These are phyloP conservation scores for Aureobasidium sp. DNA, from an alignment of 2,329 filamentous ascomycete species.

Conservation along the genomic window DNA sequence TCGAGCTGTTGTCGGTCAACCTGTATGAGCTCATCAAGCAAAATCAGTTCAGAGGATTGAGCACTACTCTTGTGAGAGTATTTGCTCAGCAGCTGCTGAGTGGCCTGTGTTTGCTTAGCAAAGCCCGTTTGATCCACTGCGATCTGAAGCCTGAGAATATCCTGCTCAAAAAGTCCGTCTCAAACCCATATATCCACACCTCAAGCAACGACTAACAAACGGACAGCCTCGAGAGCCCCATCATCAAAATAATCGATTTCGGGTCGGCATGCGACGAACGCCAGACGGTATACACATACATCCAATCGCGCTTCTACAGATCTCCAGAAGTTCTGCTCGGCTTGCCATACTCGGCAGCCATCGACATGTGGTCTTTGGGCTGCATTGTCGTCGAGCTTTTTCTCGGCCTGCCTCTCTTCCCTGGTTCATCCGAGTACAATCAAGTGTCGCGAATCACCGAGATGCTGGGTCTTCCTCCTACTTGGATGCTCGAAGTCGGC, in stretches of 20 bases:
- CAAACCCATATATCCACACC: background rate
- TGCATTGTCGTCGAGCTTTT: slow-evolving; percentile 98
- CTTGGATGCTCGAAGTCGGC: slow-evolving; percentile 99
- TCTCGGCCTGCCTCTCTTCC: slow-evolving; percentile 86
- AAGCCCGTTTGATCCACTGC: slow-evolving; percentile 93
- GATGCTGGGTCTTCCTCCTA: slow-evolving; percentile 92
- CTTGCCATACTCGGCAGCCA: slow-evolving; percentile 92
- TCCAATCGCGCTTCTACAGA: slow-evolving; percentile 95
- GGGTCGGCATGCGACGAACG: slow-evolving; percentile 96
- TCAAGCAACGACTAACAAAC: background rate
- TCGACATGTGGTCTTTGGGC: slow-evolving; percentile 98
- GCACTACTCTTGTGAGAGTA: slow-evolving; percentile 91
- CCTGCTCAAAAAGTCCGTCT: slow-evolving; percentile 72
- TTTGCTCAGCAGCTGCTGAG: slow-evolving; percentile 96
- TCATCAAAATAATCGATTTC: slow-evolving; percentile 99
- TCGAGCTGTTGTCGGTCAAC: slow-evolving; percentile 94
- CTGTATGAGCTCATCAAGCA: slow-evolving; percentile 98
- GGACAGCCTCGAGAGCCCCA: slow-evolving; percentile 76
- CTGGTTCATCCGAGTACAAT: slow-evolving; percentile 96
- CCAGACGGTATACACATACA: slow-evolving; percentile 98
- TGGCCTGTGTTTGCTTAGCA: slow-evolving; percentile 83
- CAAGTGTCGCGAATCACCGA: slow-evolving; percentile 95
- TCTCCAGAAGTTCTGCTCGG: slow-evolving; percentile 95
- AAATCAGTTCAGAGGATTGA: slow-evolving; percentile 95
- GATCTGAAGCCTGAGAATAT: slow-evolving; percentile 99